These are phyloP conservation scores for Chlamydomonas incerta DNA, from an alignment of 139 green algal species.

Conservation along the genomic window DNA sequence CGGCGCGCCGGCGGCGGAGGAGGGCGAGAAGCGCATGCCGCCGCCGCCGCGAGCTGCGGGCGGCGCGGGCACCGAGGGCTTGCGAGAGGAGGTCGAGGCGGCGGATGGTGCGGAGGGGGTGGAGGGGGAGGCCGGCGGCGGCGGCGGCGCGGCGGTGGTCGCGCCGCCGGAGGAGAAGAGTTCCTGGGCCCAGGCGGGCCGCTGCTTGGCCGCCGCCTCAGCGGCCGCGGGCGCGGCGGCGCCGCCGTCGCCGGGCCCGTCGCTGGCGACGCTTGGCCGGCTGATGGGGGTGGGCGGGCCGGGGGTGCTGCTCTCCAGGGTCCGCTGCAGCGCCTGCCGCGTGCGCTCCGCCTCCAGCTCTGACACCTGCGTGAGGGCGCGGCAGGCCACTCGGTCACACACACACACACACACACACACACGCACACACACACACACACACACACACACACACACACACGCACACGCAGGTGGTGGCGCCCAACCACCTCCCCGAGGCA, in stretches of 20 bases:
- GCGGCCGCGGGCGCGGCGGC: background rate
- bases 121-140: background rate
- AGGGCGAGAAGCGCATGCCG: too few species aligned
- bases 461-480: background rate
- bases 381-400: too few species aligned
- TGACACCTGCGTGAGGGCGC: background rate
- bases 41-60: too few species aligned
- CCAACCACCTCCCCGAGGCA: background rate
- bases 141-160: too few species aligned
- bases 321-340: slow-evolving; percentile 28
- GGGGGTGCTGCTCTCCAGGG: background rate
- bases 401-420: too few species aligned
- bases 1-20: background rate
- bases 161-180: background rate
- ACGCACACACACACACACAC: too few species aligned
- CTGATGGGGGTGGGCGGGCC: background rate
- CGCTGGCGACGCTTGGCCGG: background rate
- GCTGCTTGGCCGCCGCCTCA: background rate
- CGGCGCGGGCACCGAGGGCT: too few species aligned
- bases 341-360: slow-evolving; percentile 9
- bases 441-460: too few species aligned
- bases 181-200: slow-evolving; percentile 22
- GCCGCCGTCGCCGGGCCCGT: background rate
- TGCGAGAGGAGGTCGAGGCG: too few species aligned
- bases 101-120: background rate